A percentile compares a stretch with the other conserved stretches of the same genome.
These are phyloP conservation scores for Lachancea thermotolerans DNA, from an alignment of 805 yeast species.

Conservation along the genomic window DNA sequence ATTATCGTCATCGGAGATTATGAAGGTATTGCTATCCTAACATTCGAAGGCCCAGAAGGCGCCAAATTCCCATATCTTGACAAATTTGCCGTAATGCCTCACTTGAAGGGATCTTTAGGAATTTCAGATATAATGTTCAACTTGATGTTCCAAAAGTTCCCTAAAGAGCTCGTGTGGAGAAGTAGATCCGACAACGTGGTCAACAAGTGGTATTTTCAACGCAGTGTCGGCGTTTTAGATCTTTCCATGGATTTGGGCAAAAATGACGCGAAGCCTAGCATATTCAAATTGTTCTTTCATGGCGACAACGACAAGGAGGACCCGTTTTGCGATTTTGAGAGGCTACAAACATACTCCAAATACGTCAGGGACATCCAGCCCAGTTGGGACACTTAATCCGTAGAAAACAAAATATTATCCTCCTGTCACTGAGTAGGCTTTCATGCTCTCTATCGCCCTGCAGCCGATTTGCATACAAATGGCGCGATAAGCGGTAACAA, in stretches of 20 bases:
- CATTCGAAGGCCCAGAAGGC: constrained; percentile 55
- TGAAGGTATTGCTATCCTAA: constrained; percentile 90
- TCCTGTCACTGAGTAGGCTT: no score
- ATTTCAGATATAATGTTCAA: constrained; percentile 92
- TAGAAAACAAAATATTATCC: no score
- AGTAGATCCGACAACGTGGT: constrained; percentile 83
- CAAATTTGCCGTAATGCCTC: constrained; percentile 83
- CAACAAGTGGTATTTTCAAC: constrained; percentile 95
- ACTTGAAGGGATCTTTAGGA: constrained; percentile 85
- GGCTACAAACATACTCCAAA: constrained; percentile 22
- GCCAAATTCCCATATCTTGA: constrained; percentile 69
- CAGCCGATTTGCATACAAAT: no score
- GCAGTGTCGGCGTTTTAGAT: constrained; percentile 65
- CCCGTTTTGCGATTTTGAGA: constrained; percentile 11
- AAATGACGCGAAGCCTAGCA: constrained; percentile 30
- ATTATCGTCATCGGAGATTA: constrained; percentile 87
- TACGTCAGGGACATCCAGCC: constrained; percentile 32
- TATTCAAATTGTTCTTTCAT: constrained; percentile 36
- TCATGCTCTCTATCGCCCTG: no score
- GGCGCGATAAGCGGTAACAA: no score
- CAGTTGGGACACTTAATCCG: constrained; percentile 26
- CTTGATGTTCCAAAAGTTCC: constrained; percentile 59
- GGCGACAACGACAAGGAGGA: constrained; percentile 30
- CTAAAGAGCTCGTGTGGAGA: constrained; percentile 80
- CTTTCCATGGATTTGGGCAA: constrained; percentile 33